Conservation (phyloP, 345 rosid genomes). For the Nasturtium officinale region DNA sequence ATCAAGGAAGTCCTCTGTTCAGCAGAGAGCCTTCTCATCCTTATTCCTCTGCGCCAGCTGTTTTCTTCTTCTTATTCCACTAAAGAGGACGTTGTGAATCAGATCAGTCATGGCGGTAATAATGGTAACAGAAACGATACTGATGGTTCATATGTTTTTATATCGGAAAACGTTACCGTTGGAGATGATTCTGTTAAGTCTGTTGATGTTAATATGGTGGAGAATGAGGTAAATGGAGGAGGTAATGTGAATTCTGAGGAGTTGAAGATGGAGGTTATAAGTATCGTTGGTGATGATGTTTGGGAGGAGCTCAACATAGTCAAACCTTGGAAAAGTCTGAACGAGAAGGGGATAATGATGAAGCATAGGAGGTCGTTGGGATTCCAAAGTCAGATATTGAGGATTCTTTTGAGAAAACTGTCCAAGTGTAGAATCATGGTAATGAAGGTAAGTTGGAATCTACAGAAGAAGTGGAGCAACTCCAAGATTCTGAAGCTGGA, state of each 20-base stretch:
- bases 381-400: conserved; percentile 22
- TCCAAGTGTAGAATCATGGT: conserved; percentile 1
- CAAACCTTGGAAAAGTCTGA: conserved; percentile 25
- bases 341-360: conserved; percentile 9
- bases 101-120: conserved; percentile 42
- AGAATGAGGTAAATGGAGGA: conserved; percentile 30
- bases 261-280: conserved; percentile 30
- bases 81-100: conserved; percentile 49
- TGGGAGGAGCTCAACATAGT: conserved; percentile 27
- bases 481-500: conserved; percentile 35
- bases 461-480: conserved; percentile 30
- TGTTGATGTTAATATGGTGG: conserved; percentile 15
- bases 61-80: conserved; percentile 33
- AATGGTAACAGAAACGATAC: conserved; percentile 40
- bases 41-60: conserved; percentile 29
- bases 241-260: conserved; percentile 23
- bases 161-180: conserved; percentile 44
- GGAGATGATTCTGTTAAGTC: conserved; percentile 39
- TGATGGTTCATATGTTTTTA: conserved; percentile 50
- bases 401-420: conserved; percentile 22
- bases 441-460: conserved; percentile 33
- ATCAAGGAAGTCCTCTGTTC: conserved; percentile 25
- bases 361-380: conserved; percentile 24
- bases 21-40: conserved; percentile 33
- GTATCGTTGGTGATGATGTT: conserved; percentile 19